Base-by-base conservation (phyloP, 2,329 filamentous ascomycete genomes). In the Zymoseptoria crescenta region DNA sequence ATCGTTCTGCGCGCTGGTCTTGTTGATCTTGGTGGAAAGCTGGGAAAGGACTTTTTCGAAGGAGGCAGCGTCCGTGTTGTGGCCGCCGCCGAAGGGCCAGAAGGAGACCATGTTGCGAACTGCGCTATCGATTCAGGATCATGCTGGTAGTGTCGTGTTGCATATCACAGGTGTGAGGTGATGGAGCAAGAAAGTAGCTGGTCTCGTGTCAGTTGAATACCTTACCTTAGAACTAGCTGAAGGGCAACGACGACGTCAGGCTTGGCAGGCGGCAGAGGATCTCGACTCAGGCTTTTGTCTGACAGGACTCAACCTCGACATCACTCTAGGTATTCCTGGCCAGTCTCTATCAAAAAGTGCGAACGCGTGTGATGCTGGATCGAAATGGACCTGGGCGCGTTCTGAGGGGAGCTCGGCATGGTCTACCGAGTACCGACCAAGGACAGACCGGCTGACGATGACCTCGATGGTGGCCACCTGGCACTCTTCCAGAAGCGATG, bases 11-110 rank as follows among this genome's bases (percentile, higher is more conserved):
- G 86, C 78, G 67, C 88, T 88, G 2, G 87, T 85, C 63, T 85
- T 82, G 49, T 87, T 81, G 73, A 99, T 96, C 76, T 94, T 96
- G 56, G 80, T 79, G 9, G 92, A 89, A 52, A 99, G 83, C 24
- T 84, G 81, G 8, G 91, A 89, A 29, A 99, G 85, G 2, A 87
- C 85, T 79, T 92, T 96, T 77, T 99, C 94, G 72, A 97, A 99
- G 3, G 87, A 89, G 55, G 91, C 92, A 27, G 94, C 88, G 65
- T 92, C 96, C 72, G 83, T 88, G 73, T 87, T 83, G 70, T 89
- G 83, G 75, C 84, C 83, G 91, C 96, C 88, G 79, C 84, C 86
- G 85, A 88, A 96, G 64, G 90, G 89, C 89, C 90, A 94, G 67
- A 94, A 81, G 56, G 87, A 89, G 69, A 92, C 87, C 89, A 94